A percentile compares a stretch with the other conserved stretches of the same genome.
Evolutionary conservation across 345 rosid genomes (phyloP).

Genomic region (Euphorbia lathyris): DNA sequence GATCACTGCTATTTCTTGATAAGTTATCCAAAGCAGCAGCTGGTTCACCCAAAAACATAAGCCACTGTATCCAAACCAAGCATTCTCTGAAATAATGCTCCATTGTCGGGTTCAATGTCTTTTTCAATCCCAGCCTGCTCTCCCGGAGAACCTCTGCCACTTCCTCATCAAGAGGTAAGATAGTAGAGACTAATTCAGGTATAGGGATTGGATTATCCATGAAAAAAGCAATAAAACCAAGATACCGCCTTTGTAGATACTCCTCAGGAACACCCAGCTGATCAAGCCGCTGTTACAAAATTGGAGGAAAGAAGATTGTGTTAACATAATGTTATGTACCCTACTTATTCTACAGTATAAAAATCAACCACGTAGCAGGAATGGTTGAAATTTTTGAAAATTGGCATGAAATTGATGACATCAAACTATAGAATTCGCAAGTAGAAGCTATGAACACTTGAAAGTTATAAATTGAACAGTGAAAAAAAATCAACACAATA

Average conservation of each 20-base stretch:
- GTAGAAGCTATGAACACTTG: too few relatives aligned
- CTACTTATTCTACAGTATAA: too few relatives aligned
- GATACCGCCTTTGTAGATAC: constrained; percentile 31
- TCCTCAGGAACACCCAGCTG: constrained; percentile 55
- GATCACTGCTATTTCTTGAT: constrained; percentile 44
- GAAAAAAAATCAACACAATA: too few relatives aligned
- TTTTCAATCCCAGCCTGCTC: constrained; percentile 32
- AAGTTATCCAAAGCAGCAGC: constrained; percentile 41
- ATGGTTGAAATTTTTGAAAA: too few relatives aligned
- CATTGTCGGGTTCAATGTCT: constrained; percentile 30
- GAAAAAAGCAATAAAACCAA: constrained; percentile 54
- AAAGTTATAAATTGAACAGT: too few relatives aligned
- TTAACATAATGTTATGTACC: neutral
- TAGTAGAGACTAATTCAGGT: constrained; percentile 48
- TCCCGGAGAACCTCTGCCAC: constrained; percentile 38
- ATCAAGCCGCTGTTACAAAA: constrained; percentile 60
- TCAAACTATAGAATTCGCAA: too few relatives aligned
- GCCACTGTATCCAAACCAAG: constrained; percentile 77
- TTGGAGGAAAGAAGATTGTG: neutral
- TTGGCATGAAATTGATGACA: too few relatives aligned
- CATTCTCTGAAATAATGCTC: constrained; percentile 46
- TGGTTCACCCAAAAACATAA: constrained; percentile 79
- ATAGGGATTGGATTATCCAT: constrained; percentile 35
- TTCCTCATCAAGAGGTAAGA: constrained; percentile 70
- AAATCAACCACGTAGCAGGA: too few relatives aligned